A percentile compares a stretch with the other conserved stretches of the same genome.
These are phyloP conservation scores for Zasmidium cellare DNA, from an alignment of 2,329 filamentous ascomycete genomes.

Conservation along the genomic window DNA sequence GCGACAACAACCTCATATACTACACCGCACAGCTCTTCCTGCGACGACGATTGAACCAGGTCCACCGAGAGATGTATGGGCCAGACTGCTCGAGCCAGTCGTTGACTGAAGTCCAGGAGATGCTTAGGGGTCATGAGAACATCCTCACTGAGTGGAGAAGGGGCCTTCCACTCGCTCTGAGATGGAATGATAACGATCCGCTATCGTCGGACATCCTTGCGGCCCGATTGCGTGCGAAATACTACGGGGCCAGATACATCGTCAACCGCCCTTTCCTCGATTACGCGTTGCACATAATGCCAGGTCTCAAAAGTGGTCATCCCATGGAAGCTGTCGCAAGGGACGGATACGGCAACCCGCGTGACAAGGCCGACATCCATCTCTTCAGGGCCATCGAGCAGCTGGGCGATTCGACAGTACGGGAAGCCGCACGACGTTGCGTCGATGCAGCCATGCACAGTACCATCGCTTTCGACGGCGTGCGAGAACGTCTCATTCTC, in stretches of 20 bases:
- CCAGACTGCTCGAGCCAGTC: constrained; percentile 25
- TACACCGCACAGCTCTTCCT: constrained; percentile 64
- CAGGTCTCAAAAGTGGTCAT: constrained; percentile 24
- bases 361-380: constrained; percentile 35
- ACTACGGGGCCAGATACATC: constrained; percentile 88
- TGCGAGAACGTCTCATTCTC: constrained; percentile 69
- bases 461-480: constrained; percentile 77
- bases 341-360: constrained; percentile 32
- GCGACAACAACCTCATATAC: constrained; percentile 52
- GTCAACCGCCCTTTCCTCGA: constrained; percentile 78
- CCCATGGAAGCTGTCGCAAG: constrained; percentile 27
- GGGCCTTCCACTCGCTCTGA: constrained; percentile 54
- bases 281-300: constrained; percentile 56
- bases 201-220: constrained; percentile 75
- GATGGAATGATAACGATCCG: constrained; percentile 66
- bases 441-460: constrained; percentile 78
- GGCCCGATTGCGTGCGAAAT: constrained; percentile 86
- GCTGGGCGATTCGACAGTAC: constrained; percentile 29
- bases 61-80: constrained; percentile 57
- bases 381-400: constrained; percentile 37
- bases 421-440: constrained; percentile 47
- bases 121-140: constrained; percentile 33
- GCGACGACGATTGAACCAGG: constrained; percentile 57
- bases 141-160: constrained; percentile 54
- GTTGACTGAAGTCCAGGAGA: constrained; percentile 27